Evolutionary conservation across 352 stramenopile species (phyloP), one percentile per base, ranked within the genome.

Genomic region (Plasmopara muralis): DNA sequence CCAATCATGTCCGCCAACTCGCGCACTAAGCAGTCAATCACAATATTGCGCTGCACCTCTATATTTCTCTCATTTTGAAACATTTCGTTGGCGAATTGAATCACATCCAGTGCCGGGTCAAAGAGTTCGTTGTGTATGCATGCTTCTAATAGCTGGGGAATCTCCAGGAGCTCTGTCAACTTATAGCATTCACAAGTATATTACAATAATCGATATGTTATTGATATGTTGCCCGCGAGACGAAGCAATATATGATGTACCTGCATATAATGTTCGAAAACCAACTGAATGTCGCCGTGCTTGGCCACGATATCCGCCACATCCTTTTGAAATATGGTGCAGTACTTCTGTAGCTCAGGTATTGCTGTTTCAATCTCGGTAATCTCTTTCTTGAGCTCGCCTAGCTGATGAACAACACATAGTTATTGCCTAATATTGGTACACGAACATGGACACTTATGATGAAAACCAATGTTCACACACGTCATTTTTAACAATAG

Each of bases 91-190:
- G 72, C 72, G 65, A 99, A 98, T 28, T 93, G 81, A 44, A 97
- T 95, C 63, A 98, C 84, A 46, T 97, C 96, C 16, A 99, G 72
- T 5, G 95, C 95, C 38, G 97, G 95, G 52, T 98, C 95, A 47
- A 97, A 97, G 8, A 98, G 70, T 57, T 97, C 95, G 56, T 97
- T 98, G 51, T 96, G 77, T 38, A 98, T 95, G 55, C 96, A 99
- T 5, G 92, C 89, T 62, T 99, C 95, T 64, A 99, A 88, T 30
- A 99, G 71, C 60, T 98, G 96, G 7, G 96, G 96, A 29, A 99
- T 90, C 75, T 99, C 95, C 47, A 99, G 72, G 16, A 99, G 69
- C 66, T 99, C 95, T n/a, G 97, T 86, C 31, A 99, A 64, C 82
- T 97, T 50, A 9, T 53, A 33, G 40, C 15, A 15, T 16, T 41